Evolutionary conservation across 345 rosid genomes (phyloP), one percentile per base, ranked within the genome.

Genomic region (Crucihimalaya himalaica): DNA sequence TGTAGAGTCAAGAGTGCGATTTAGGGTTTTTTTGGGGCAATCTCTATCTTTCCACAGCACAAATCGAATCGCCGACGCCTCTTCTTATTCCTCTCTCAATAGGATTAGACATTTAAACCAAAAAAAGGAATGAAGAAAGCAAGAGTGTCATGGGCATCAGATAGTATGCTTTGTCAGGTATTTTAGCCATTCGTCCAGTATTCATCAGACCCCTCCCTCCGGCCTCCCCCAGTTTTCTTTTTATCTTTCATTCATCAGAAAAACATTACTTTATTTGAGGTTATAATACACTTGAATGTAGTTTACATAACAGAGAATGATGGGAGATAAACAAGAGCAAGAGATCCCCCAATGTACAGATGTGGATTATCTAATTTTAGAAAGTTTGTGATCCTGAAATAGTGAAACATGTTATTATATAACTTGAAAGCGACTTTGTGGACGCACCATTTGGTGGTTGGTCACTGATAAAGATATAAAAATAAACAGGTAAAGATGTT

Each of bases 81-180:
- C 46, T 31, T 55, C 53, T 12, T 50, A 28, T 23, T 12, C 18
- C 0, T 13, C 46, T 35, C 13, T 35, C 39, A n/a, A n/a, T n/a
- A n/a, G n/a, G n/a, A n/a, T n/a, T n/a, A n/a, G n/a, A n/a, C n/a
- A n/a, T n/a, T n/a, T n/a, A n/a, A n/a, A n/a, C n/a, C n/a, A n/a
- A n/a, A n/a, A n/a, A n/a, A n/a, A n/a, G n/a, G n/a, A n/a, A n/a
- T n/a, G 84, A 87, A 81, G 79, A 29, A 29, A 29, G 74, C 82
- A 48, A 73, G 81, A 55, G 91, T 85, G 21, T 76, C 91, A 19
- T 84, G 89, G 91, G 82, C 87, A 37, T 67, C 84, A 6, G 88
- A 71, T 53, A 76, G 29, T 79, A 76, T 75, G 75, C 84, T 85
- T 77, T 79, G 81, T 81, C 91, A 85, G 89, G 88, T 88, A 84